Base-by-base conservation (phyloP, 1,139 yeast species). In the Blastobotrys persicus region DNA sequence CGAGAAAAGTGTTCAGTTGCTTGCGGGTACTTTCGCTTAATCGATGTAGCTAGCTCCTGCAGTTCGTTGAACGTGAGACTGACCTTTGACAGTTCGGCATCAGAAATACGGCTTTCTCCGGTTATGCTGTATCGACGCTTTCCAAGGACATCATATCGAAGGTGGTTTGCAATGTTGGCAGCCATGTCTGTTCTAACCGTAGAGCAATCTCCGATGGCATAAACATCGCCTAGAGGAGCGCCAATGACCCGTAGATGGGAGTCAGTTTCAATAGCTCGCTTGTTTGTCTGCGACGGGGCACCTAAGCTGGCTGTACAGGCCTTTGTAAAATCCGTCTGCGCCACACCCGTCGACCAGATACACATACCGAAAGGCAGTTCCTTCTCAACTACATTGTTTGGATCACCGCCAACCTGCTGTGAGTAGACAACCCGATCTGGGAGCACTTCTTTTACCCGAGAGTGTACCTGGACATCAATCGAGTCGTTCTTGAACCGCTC, bases 291-390 rank as follows among this genome's bases (percentile, higher is more conserved):
- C 35, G 65, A 60, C 1, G 65, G 68, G 7, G 71, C 64, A 3
- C 71, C 68, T 40, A 81, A 66, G 11, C 69, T 62, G 20, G 68
- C 61, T 42, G 75, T 79, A 38, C 81, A 69, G 34, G 71, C 71
- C 58, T 74, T 72, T 9, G 84, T 79, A 46, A 81, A 62, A 3
- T 81, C 82, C 46, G 79, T 76, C 56, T 78, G 80, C 3, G 82
- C 78, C 37, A 81, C 83, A 52, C 87, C 87, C 0, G 86, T 81
- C 0, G 86, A 80, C 87, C 87, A 81, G 41, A 81, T 63, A 59
- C 85, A 80, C 41, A 80, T 62, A 9, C 87, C 87, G 52, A 72
- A 80, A 26, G 84, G 81, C 44, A 81, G 64, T 51, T 76, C 76
- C 61, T 74, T 77, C 42, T 69, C 65, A 14, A 50, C 49, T 13